Evolutionary conservation across 169 alveolate genomes (phyloP), one percentile per base, ranked within the genome.

Genomic region (Cryptosporidium ubiquitum): DNA sequence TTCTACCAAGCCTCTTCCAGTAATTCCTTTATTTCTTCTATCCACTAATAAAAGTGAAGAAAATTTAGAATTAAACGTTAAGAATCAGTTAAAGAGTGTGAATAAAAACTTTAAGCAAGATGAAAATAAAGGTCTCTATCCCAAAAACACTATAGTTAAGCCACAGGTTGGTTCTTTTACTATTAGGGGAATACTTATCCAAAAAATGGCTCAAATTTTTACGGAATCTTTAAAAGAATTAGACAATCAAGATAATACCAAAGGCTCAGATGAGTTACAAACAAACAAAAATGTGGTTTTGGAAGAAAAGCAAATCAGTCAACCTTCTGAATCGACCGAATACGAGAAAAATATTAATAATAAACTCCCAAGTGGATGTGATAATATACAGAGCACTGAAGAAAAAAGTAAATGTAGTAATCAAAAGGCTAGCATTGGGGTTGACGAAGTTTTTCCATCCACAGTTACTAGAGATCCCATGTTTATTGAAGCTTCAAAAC

Each of bases 21-120:
- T 35, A 39, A 79, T 79, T 26, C 89, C 89, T 14, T 79, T 79
- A 18, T 79, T 79, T 64, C 40, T 79, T 12, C n/a, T 79, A 14
- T 42, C 75, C 9, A 42, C 37, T 26, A 44, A 20, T 33, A 61
- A 58, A 26, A 49, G 12, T 26, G 51, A 58, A 39, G 61, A 40
- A 40, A 42, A 79, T 26, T 23, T 42, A 1, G 89, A 64, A 42
- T 1, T n/a, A 18, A 20, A 14, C 9, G 33, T 6, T 14, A 71
- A 49, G 5, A 37, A 71, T 16, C 2, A 0, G 2, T 6, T 12
- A 6, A 37, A 57, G n/a, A 31, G 31, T 47, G 12, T 18, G n/a
- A 18, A 20, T 10, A 20, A 35, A 26, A 37, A 3, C 40, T 31
- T 18, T 52, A 73, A 1, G n/a, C n/a, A 57, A 5, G 44, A 20